Evolutionary conservation across 2,329 filamentous ascomycete genomes (phyloP).

Genomic region (Fusarium aywerte): DNA sequence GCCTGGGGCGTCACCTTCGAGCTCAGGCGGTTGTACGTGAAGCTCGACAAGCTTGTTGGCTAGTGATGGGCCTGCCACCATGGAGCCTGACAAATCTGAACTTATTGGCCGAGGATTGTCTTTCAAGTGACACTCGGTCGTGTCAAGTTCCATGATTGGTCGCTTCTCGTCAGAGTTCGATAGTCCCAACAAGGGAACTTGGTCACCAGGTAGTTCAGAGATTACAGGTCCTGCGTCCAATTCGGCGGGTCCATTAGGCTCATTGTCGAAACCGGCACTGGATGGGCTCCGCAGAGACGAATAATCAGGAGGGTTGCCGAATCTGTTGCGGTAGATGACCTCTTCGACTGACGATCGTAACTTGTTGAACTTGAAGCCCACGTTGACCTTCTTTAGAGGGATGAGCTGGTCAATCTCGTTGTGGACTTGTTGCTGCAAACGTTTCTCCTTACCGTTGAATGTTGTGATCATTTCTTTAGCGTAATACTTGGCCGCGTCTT

Average conservation of each 20-base stretch:
- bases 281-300: slow-evolving; percentile 32
- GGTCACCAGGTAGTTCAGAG: slow-evolving; percentile 26
- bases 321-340: slow-evolving; percentile 41
- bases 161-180: not conserved
- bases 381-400: slow-evolving; percentile 37
- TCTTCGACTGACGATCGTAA: slow-evolving; percentile 31
- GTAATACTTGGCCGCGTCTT: slow-evolving; percentile 43
- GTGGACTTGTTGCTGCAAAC: slow-evolving; percentile 38
- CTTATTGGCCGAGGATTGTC: not conserved
- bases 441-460: slow-evolving; percentile 40
- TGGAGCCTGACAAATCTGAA: not conserved
- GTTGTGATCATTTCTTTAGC: slow-evolving; percentile 32
- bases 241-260: not conserved
- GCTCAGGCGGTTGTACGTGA: slow-evolving; percentile 32
- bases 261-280: slow-evolving; percentile 5
- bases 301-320: slow-evolving; percentile 21
- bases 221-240: slow-evolving; percentile 1
- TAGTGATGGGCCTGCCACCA: not conserved
- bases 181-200: not conserved
- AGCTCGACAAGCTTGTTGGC: slow-evolving; percentile 23
- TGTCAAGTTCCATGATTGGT: slow-evolving; percentile 28
- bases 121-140: not conserved
- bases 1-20: slow-evolving; percentile 22
- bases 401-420: slow-evolving; percentile 43
- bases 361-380: slow-evolving; percentile 44